Conservation (phyloP, 2,329 filamentous ascomycete species). For the Claviceps sp. region DNA sequence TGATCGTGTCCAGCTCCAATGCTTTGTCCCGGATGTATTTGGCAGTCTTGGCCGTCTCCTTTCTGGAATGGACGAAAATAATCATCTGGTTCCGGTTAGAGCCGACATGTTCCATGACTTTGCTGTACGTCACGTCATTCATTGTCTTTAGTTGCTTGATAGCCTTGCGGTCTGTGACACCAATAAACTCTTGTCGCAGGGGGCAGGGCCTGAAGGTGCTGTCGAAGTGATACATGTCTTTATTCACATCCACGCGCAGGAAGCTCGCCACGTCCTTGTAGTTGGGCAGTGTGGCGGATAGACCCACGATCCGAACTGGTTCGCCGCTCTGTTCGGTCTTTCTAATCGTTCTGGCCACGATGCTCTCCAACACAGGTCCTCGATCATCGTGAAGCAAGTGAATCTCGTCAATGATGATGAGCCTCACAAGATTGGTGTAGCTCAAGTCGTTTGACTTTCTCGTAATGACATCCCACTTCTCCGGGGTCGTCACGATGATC, state of each 20-base stretch:
- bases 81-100: conserved; percentile 93
- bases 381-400: conserved; percentile 95
- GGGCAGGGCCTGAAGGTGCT: conserved; percentile 88
- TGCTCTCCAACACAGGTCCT: conserved; percentile 91
- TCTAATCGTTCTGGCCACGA: conserved; percentile 86
- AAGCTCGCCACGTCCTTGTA: conserved; percentile 95
- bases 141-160: conserved; percentile 99
- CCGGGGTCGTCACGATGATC: conserved; percentile 93
- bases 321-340: conserved; percentile 90
- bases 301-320: conserved; percentile 76
- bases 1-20: conserved; percentile 92
- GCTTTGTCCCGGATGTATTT: conserved; percentile 95
- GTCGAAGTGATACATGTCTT: conserved; percentile 92
- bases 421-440: conserved; percentile 91
- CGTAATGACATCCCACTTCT: conserved; percentile 99
- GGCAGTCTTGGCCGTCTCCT: conserved; percentile 95
- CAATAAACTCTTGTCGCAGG: conserved; percentile 91
- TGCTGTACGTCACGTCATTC: conserved; percentile 98
- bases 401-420: conserved; percentile 96
- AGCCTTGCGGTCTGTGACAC: conserved; percentile 92
- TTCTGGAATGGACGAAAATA: conserved; percentile 95
- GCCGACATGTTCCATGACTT: conserved; percentile 92
- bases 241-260: conserved; percentile 72
- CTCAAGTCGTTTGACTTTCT: conserved; percentile 93
- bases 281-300: conserved; percentile 92